These are phyloP conservation scores for Epithemia pelagica DNA, from an alignment of 108 stramenopile genomes.

Conservation along the genomic window DNA sequence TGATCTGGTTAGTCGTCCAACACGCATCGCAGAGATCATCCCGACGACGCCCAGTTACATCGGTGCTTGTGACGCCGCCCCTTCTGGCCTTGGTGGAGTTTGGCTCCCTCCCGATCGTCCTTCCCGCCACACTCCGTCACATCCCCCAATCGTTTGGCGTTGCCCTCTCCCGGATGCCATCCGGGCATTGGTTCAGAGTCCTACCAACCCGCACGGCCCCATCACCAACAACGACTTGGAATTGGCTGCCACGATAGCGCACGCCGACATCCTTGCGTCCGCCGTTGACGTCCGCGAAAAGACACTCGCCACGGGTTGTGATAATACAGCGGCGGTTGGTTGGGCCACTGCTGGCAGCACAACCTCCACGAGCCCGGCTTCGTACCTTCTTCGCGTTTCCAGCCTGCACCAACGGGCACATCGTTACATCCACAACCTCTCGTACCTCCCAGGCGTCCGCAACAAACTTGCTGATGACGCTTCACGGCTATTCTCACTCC, in stretches of 20 bases:
- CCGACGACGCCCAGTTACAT: neutral
- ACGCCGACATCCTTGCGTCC: neutral
- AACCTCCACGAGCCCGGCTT: neutral
- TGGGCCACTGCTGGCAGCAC: neutral
- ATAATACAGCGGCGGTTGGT: slow-evolving; percentile 19
- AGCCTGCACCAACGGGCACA: slow-evolving; percentile 16
- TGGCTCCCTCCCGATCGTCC: neutral
- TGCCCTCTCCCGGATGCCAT: neutral
- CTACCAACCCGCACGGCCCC: neutral
- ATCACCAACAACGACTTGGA: slow-evolving; percentile 37
- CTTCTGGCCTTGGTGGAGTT: neutral
- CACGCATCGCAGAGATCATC: neutral
- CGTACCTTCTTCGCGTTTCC: slow-evolving; percentile 23
- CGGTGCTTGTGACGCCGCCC: neutral
- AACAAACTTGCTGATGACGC: slow-evolving; percentile 15
- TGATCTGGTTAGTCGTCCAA: neutral
- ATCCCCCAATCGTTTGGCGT: neutral
- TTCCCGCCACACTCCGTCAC: too few relatives aligned
- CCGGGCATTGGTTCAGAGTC: neutral
- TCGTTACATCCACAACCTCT: slow-evolving; percentile 10
- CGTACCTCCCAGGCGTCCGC: slow-evolving; percentile 19
- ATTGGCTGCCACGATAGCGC: slow-evolving; percentile 19
- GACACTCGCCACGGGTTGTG: slow-evolving; percentile 6
- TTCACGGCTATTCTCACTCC: neutral
- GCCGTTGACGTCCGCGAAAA: neutral